Evolutionary conservation across 2,329 filamentous ascomycete species (phyloP).

Genomic region (Gaeumannomyces tritici): DNA sequence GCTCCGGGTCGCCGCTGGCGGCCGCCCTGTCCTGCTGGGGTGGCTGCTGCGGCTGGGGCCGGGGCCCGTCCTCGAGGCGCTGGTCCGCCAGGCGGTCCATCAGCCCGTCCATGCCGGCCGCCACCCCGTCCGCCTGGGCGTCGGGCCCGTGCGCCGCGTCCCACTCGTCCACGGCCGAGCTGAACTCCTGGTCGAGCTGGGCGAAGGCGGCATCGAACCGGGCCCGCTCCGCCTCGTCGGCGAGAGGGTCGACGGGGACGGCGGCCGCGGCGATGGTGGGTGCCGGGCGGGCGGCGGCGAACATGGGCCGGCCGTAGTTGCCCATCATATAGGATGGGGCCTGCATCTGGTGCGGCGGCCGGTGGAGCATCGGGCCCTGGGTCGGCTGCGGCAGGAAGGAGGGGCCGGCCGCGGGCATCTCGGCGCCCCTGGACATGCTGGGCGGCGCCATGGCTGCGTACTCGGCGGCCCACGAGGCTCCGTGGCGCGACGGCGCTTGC

Average conservation of each 20-base stretch:
- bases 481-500: background rate
- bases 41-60: slow-evolving; percentile 4
- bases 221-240: slow-evolving; percentile 4
- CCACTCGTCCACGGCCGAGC: slow-evolving; percentile 11
- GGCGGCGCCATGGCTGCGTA: slow-evolving; percentile 2
- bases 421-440: background rate
- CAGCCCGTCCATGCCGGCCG: slow-evolving; percentile 15
- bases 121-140: slow-evolving; percentile 4
- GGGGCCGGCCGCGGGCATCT: background rate
- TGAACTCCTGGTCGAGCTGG: slow-evolving; percentile 6
- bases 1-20: slow-evolving; percentile 25
- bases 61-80: slow-evolving; percentile 4
- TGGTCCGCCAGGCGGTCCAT: slow-evolving; percentile 17
- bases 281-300: background rate
- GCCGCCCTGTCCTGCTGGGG: slow-evolving; percentile 11
- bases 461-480: slow-evolving; percentile 8
- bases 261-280: background rate
- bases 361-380: no score
- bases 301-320: no score
- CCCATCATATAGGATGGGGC: no score
- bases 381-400: background rate
- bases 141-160: slow-evolving; percentile 21
- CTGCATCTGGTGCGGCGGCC: no score
- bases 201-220: slow-evolving; percentile 11
- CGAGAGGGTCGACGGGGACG: background rate